These are phyloP conservation scores for Apiotrichum akiyoshidainum DNA, from an alignment of 1,284 basidiomycete genomes.

Conservation along the genomic window DNA sequence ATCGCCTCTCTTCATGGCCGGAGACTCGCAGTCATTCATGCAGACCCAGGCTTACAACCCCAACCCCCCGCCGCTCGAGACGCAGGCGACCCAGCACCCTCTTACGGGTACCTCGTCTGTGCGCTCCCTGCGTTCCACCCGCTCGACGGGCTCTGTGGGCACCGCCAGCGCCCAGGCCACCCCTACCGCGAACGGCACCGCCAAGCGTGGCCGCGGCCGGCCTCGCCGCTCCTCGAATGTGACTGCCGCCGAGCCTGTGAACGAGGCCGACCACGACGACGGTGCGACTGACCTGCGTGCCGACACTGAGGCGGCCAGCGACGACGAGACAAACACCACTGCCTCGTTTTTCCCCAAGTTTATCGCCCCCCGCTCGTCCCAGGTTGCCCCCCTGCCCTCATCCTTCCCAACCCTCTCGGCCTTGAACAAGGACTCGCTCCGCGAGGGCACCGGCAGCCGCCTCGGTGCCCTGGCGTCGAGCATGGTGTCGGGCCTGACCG, in stretches of 20 bases:
- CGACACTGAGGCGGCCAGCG: conserved; percentile 7
- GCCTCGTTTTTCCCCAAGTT: conserved; percentile 1
- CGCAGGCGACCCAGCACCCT: conserved; percentile 12
- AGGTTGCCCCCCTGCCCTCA: conserved; percentile 2
- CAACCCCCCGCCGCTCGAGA: conserved; percentile 24
- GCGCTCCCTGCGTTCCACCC: not conserved
- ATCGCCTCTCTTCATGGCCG: conserved; percentile 32
- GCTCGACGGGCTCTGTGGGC: not conserved
- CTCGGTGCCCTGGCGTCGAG: not conserved
- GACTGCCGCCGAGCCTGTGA: not conserved
- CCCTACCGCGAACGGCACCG: not conserved
- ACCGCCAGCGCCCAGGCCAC: not conserved
- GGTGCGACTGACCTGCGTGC: conserved; percentile 1
- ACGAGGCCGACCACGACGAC: not conserved
- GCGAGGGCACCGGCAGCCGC: conserved; percentile 4
- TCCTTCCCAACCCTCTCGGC: conserved; percentile 17
- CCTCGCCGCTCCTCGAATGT: not conserved
- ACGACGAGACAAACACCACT: conserved; percentile 11
- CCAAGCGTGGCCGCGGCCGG: not conserved
- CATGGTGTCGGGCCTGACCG: too few relatives aligned
- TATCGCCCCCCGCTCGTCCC: not conserved
- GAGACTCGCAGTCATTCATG: conserved; percentile 27
- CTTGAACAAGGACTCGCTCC: conserved; percentile 16
- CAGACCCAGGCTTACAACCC: conserved; percentile 31
- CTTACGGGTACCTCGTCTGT: not conserved